Conservation (phyloP, 2,329 filamentous ascomycete genomes). For the Trichoderma sp. region DNA sequence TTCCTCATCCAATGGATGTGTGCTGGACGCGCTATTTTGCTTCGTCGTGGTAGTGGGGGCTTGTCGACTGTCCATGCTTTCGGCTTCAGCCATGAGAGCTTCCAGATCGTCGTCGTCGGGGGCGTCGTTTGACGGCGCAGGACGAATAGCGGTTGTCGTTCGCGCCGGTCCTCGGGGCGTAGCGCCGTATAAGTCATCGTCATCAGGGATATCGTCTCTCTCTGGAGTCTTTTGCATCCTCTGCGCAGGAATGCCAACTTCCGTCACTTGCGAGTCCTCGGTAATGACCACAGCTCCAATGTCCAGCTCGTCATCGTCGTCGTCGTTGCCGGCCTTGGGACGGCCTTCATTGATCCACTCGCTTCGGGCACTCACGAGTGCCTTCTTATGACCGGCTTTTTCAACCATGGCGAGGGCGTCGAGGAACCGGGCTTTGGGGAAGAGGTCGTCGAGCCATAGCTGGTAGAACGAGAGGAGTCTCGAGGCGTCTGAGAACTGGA, state of each 20-base stretch:
- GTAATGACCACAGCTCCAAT: not conserved
- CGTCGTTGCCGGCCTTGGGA: conserved; percentile 45
- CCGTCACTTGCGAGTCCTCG: not conserved
- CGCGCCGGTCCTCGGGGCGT: conserved; percentile 43
- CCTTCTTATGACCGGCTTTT: conserved; percentile 84
- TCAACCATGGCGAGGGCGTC: conserved; percentile 91
- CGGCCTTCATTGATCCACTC: conserved; percentile 83
- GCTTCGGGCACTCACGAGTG: conserved; percentile 70
- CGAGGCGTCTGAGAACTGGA: conserved; percentile 78
- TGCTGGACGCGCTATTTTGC: not conserved
- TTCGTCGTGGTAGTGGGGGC: not conserved
- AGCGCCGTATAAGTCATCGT: conserved; percentile 57
- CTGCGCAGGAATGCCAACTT: not conserved
- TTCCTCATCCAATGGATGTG: conserved; percentile 16
- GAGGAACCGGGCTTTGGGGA: conserved; percentile 89
- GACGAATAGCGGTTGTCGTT: conserved; percentile 23
- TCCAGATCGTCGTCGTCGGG: conserved; percentile 54
- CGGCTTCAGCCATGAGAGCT: conserved; percentile 54
- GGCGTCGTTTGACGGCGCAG: conserved; percentile 28
- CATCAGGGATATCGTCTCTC: conserved; percentile 36
- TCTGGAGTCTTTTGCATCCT: conserved; percentile 35
- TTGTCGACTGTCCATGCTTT: conserved; percentile 30
- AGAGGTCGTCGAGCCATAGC: conserved; percentile 94
- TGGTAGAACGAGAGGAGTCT: conserved; percentile 89
- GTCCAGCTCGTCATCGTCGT: conserved; percentile 34